Evolutionary conservation across 352 stramenopile species (phyloP).

Genomic region (Sclerospora graminicola): DNA sequence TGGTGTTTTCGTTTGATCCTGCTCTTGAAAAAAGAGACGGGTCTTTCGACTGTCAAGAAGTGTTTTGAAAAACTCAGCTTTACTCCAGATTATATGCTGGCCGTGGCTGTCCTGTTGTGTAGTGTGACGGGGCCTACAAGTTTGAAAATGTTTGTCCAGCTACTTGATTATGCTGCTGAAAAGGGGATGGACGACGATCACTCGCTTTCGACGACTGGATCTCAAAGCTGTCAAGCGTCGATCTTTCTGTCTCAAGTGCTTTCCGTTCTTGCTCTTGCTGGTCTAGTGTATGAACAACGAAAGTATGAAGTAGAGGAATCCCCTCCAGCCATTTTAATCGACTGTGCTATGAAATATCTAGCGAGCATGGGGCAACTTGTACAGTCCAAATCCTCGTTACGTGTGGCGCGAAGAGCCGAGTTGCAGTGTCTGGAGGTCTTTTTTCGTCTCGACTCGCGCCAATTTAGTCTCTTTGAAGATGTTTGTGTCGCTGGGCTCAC

Average conservation of each 20-base stretch:
- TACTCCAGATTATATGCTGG: slow-evolving; percentile 57
- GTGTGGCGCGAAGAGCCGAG: slow-evolving; percentile 25
- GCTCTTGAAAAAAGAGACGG: slow-evolving; percentile 68
- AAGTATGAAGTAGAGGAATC: slow-evolving; percentile 46
- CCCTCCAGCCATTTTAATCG: slow-evolving; percentile 30
- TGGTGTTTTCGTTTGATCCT: slow-evolving; percentile 70
- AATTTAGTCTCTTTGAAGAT: slow-evolving; percentile 49
- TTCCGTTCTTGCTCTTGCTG: slow-evolving; percentile 30
- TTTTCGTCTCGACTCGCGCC: slow-evolving; percentile 46
- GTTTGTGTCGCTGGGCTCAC: slow-evolving; percentile 29
- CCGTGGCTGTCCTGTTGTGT: slow-evolving; percentile 46
- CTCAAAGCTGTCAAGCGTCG: slow-evolving; percentile 18
- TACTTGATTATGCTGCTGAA: slow-evolving; percentile 40
- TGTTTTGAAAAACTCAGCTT: slow-evolving; percentile 35
- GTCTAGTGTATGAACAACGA: slow-evolving; percentile 39
- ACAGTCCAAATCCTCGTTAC: slow-evolving; percentile 12
- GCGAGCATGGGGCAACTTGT: slow-evolving; percentile 9
- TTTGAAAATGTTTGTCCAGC: slow-evolving; percentile 38
- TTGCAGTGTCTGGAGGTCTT: slow-evolving; percentile 50
- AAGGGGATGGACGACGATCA: slow-evolving; percentile 24
- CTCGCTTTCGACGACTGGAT: slow-evolving; percentile 12
- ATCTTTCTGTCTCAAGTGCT: slow-evolving; percentile 53
- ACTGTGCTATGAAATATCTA: slow-evolving; percentile 32
- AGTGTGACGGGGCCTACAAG: slow-evolving; percentile 45
- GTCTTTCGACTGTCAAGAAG: slow-evolving; percentile 43